Percentiles rank a stretch among this genome's conserved stretches.
Conservation (phyloP, 352 stramenopile genomes). For the Globisporangium lucens region DNA sequence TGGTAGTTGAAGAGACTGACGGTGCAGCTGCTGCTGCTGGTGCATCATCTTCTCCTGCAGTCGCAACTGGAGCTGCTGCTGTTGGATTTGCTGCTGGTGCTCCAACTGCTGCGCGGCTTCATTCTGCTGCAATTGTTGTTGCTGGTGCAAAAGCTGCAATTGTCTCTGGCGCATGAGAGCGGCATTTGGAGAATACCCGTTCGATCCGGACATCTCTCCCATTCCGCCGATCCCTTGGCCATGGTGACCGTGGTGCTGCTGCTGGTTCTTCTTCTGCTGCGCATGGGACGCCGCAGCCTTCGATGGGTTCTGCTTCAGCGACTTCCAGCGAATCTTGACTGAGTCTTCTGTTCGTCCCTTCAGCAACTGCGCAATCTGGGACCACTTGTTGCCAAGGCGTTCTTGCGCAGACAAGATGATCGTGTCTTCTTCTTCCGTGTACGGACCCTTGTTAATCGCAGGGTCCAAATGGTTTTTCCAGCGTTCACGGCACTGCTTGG, state of each 20-base stretch:
- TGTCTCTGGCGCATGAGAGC: conserved; percentile 67
- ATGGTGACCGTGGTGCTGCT: conserved; percentile 33
- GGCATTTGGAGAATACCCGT: conserved; percentile 33
- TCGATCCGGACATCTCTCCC: conserved; percentile 39
- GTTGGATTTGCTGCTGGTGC: conserved; percentile 71
- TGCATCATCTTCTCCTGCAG: conserved; percentile 64
- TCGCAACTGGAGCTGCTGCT: conserved; percentile 54
- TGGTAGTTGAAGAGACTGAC: conserved; percentile 48
- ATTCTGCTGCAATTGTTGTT: conserved; percentile 62
- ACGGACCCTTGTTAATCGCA: conserved; percentile 93
- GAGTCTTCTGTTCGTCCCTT: conserved; percentile 90
- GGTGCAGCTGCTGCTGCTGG: conserved; percentile 59
- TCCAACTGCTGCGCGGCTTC: conserved; percentile 65
- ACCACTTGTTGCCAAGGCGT: conserved; percentile 95
- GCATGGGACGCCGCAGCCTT: conserved; percentile 74
- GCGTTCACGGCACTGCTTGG: conserved; percentile 89
- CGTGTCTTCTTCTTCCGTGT: conserved; percentile 93
- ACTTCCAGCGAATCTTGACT: conserved; percentile 94
- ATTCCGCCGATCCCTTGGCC: not conserved
- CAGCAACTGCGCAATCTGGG: conserved; percentile 93
- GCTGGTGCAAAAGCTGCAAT: conserved; percentile 66
- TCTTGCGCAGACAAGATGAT: conserved; percentile 90
- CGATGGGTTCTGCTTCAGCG: conserved; percentile 81
- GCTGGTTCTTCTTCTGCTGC: conserved; percentile 77
- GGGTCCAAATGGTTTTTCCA: conserved; percentile 90